Evolutionary conservation across 345 rosid species (phyloP).

Genomic region (Populus pruinosa): DNA sequence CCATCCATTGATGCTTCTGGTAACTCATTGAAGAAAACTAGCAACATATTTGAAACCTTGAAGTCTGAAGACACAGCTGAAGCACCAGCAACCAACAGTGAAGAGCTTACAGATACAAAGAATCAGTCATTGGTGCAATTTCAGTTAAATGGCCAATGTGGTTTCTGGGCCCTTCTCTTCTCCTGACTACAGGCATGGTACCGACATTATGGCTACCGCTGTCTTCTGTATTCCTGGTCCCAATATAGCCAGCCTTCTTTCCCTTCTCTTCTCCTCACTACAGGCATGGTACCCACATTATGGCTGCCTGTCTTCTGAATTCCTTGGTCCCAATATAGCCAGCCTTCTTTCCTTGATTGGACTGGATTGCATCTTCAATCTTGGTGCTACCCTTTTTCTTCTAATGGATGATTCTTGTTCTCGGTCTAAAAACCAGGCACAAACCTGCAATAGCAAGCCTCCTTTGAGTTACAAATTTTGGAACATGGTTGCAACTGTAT

Average conservation of each 20-base stretch:
- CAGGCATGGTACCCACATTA: slow-evolving; percentile 84
- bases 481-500: slow-evolving; percentile 56
- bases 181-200: slow-evolving; percentile 79
- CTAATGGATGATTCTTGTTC: slow-evolving; percentile 89
- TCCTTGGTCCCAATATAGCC: slow-evolving; percentile 76
- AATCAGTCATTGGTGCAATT: slow-evolving; percentile 20
- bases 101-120: slow-evolving; percentile 24
- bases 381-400: slow-evolving; percentile 77
- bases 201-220: slow-evolving; percentile 89
- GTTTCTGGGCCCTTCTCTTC: slow-evolving; percentile 82
- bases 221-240: slow-evolving; percentile 80
- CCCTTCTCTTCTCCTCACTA: slow-evolving; percentile 72
- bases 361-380: slow-evolving; percentile 82
- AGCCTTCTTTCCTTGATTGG: slow-evolving; percentile 87
- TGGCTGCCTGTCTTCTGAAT: slow-evolving; percentile 94
- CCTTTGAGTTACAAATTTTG: slow-evolving; percentile 79
- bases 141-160: slow-evolving; percentile 90
- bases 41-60: slow-evolving; percentile 54
- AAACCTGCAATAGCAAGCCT: slow-evolving; percentile 51
- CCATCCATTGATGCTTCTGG: slow-evolving; percentile 40
- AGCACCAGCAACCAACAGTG: slow-evolving; percentile 19
- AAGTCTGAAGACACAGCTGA: slow-evolving; percentile 37
- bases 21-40: slow-evolving; percentile 41
- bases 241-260: slow-evolving; percentile 78
- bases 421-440: slow-evolving; percentile 37